Base-by-base conservation (phyloP, 73 alveolate genomes). In the Tetrahymena malaccensis region DNA sequence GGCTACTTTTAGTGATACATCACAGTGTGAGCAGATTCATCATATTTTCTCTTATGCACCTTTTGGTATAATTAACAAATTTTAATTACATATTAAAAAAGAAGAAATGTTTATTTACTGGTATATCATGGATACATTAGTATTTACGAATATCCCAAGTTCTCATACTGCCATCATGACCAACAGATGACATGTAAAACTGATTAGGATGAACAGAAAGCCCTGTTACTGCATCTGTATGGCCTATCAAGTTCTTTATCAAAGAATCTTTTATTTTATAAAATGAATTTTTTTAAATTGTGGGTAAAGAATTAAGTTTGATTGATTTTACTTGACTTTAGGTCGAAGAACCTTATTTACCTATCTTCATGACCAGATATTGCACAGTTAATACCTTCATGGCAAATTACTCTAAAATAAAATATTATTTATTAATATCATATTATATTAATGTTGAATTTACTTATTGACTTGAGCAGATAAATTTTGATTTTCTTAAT, bases 121-220 rank as follows among this genome's bases (percentile, higher is more conserved):
- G 97, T 25, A 95, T 95, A 37, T 95, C 98, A 96, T 96, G 97
- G 33, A 96, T 83, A 57, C 96, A 94, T 94, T 96, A 93, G 95
- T 95, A 95, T 85, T 96, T 96, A 44, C 98, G 94, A 93, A 96
- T 93, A 85, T 96, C 98, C 98, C 98, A 96, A 40, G 97, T 95
- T 94, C 98, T 96, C 96, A 96, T 94, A 27, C 97, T 95, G 11
- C 98, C 97, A 85, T 96, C 98, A 96, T 96, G 98, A 35, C 97
- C 96, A 9, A 94, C 98, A n/a, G 96, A 94, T 22, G 97, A 94
- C 83, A 96, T 33, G 31, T 94, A 85, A 58, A 95, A 96, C 25
- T 95, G 94, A 85, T 96, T 96, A 22, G 94, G 96, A 94, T 94
- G 94, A 19, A 96, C 84, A 94, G 96, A 93, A n/a, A 95, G 70